A percentile compares a stretch with the other conserved stretches of the same genome.
Evolutionary conservation across 768 basidiomycete genomes (phyloP).

Genomic region (Trametes sanguinea): DNA sequence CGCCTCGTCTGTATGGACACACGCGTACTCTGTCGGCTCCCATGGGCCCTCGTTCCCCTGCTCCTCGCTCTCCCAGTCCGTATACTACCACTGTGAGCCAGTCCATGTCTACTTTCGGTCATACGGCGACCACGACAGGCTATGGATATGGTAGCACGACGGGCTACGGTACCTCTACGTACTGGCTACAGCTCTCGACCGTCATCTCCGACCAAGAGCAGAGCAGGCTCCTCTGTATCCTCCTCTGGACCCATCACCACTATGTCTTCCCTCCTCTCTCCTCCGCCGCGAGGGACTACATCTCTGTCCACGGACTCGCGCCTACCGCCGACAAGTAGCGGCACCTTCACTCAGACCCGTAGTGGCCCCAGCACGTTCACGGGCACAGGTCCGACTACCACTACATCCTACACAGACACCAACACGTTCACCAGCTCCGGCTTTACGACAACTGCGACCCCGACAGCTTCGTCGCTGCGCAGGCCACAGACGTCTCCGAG

Average conservation of each 20-base stretch:
- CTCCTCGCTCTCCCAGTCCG: constrained; percentile 41
- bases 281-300: constrained; percentile 43
- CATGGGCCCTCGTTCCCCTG: constrained; percentile 34
- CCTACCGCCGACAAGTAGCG: constrained; percentile 32
- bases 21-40: constrained; percentile 53
- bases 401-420: constrained; percentile 38
- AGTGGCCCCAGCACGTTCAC: constrained; percentile 31
- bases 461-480: constrained; percentile 55
- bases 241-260: constrained; percentile 26
- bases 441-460: constrained; percentile 29
- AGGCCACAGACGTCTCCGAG: constrained; percentile 65
- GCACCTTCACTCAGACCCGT: constrained; percentile 42
- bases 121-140: constrained; percentile 33
- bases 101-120: constrained; percentile 42
- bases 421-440: constrained; percentile 39
- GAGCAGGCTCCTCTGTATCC: constrained; percentile 31
- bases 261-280: constrained; percentile 51
- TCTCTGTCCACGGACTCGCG: constrained; percentile 28
- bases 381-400: constrained; percentile 30
- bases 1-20: constrained; percentile 44
- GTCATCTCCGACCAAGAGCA: constrained; percentile 50
- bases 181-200: constrained; percentile 44
- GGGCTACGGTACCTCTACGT: constrained; percentile 38
- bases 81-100: constrained; percentile 37
- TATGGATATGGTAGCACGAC: constrained; percentile 39